Percentiles rank a stretch among this genome's conserved stretches.
Conservation (phyloP, 805 yeast genomes). For the Brettanomyces sp. region DNA sequence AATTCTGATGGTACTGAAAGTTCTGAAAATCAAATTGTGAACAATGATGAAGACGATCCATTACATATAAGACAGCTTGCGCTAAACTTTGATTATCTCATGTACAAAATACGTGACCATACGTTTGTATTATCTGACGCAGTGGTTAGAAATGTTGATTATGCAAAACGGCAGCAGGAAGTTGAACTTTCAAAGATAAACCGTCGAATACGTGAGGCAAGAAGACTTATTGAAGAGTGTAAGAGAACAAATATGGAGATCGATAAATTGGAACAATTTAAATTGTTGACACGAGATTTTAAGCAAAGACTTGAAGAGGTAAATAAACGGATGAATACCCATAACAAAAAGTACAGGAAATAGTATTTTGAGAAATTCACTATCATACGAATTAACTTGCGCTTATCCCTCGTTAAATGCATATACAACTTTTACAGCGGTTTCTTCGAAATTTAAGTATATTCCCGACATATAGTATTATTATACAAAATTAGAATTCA, state of each 20-base stretch:
- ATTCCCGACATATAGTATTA: neutral
- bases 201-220: constrained; percentile 11
- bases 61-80: constrained; percentile 51
- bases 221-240: constrained; percentile 14
- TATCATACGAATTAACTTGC: no score
- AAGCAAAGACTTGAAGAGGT: constrained; percentile 14
- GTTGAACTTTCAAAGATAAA: constrained; percentile 14
- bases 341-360: constrained; percentile 7
- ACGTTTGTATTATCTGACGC: constrained; percentile 30
- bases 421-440: no score
- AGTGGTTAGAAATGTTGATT: constrained; percentile 18
- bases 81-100: constrained; percentile 52
- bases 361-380: neutral
- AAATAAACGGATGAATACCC: constrained; percentile 11
- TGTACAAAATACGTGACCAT: constrained; percentile 52
- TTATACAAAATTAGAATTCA: neutral
- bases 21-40: neutral
- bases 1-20: no score
- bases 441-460: no score
- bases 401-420: no score
- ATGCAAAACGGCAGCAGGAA: constrained; percentile 16
- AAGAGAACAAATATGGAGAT: constrained; percentile 21
- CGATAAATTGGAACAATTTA: constrained; percentile 25
- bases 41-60: constrained; percentile 37
- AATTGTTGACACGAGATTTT: constrained; percentile 23